phyloP scores from a whole-genome alignment of 1,139 yeast genomes.

The Suhomyces taliae region DNA sequence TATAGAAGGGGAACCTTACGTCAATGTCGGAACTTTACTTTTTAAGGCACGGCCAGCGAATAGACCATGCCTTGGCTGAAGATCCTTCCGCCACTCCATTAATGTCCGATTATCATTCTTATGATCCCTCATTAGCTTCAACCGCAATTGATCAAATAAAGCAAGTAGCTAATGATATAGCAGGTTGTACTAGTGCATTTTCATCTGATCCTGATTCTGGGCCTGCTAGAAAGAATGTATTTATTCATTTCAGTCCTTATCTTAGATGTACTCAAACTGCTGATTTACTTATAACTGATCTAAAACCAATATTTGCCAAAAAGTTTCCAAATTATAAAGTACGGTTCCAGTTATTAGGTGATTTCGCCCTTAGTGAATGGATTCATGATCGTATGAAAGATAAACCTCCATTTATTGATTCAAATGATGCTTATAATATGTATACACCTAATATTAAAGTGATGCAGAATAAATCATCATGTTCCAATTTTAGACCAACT shows the following conservation, averaged over 20 bases:
- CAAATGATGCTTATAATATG: conserved; percentile 50
- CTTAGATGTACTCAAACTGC: conserved; percentile 49
- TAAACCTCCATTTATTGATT: conserved; percentile 46
- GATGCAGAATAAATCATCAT: conserved; percentile 34
- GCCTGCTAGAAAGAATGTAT: conserved; percentile 34
- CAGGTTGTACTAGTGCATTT: conserved; percentile 28
- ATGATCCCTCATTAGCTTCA: conserved; percentile 42
- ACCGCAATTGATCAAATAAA: conserved; percentile 32
- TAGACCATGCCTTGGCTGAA: conserved; percentile 37
- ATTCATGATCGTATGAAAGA: conserved; percentile 47
- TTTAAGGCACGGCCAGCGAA: conserved; percentile 48
- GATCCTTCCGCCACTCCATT: conserved; percentile 32
- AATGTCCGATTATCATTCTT: conserved; percentile 30
- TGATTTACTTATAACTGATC: conserved; percentile 35
- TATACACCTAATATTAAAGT: conserved; percentile 46
- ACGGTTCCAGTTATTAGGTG: conserved; percentile 44
- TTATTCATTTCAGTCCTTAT: conserved; percentile 47
- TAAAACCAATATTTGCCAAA: conserved; percentile 25
- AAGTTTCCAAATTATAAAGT: conserved; percentile 35
- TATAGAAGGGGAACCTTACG: too few relatives aligned
- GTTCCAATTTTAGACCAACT: conserved; percentile 49
- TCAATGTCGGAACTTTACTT: conserved; percentile 43
- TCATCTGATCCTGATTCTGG: conserved; percentile 11
- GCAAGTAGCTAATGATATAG: conserved; percentile 32
- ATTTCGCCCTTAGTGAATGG: conserved; percentile 52